Base-by-base conservation (phyloP, 306 rosid species). In the Prunus davidiana region DNA sequence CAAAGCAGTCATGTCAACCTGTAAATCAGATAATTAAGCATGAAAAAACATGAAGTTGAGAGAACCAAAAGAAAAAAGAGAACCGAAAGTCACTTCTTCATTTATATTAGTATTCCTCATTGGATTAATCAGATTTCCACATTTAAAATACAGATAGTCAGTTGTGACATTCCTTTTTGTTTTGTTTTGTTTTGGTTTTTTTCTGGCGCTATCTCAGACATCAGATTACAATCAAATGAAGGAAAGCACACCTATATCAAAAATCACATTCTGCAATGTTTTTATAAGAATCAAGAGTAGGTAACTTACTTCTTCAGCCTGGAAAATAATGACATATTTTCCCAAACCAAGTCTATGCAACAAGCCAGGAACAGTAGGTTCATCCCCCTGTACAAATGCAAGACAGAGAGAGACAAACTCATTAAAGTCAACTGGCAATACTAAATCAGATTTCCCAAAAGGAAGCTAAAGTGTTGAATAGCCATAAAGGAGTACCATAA, bases 1-100 rank as follows among this genome's bases (percentile, higher is more conserved):
- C 89, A 89, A 84, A 43, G 84, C 86, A 76, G 82, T 66, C 88
- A 89, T 89, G 84, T 89, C 93, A 16, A 89, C 81, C 93, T 89
- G 85, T 45, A 61, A 77, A 72, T 51, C 70, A 74, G 69, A 34
- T 3, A 34, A 68, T 15, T 38, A 9, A 61, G 12, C 3, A 58
- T 22, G 9, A n/a, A 25, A 38, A 47, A 14, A 3, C 47, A 9
- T 28, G 38, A 15, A 30, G 30, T 74, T 61, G 24, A 28, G n/a
- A 52, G n/a, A 52, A 38, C 34, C 52, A 32, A n/a, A 71, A n/a
- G 38, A 15, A 5, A n/a, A 56, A 38, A 72, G 16, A 20, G 15
- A 20, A 13, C 28, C 70, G 4, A n/a, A 4, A n/a, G 20, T 32
- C 24, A 3, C 9, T 38, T 63, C 20, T 63, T 63, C 46, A 3